Evolutionary conservation across 2,329 filamentous ascomycete species (phyloP), one percentile per base, ranked within the genome.

Genomic region (Fusarium hainanense): DNA sequence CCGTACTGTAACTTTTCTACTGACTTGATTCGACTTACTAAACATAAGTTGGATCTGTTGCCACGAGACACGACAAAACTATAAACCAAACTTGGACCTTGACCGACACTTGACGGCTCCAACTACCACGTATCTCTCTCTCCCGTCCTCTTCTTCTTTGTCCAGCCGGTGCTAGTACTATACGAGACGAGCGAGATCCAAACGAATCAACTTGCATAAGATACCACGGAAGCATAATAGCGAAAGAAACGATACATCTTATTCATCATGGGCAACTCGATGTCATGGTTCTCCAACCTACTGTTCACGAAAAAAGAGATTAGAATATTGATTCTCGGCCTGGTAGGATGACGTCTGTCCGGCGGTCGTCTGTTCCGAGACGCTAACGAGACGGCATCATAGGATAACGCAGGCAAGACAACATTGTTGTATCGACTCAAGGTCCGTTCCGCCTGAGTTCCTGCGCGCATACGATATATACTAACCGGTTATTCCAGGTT

Each of bases 351-450:
- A 69, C 70, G 70, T 68, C 61, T 66, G 30, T 47, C 57, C 42
- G 21, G 54, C 25, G 40, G 46, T 30, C 21, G 30, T 49, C 42
- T 67, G 58, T 25, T 37, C 72, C 67, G 68, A 75, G 57, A 30
- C 54, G 55, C 67, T 73, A 70, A 68, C 56, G 32, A 55, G 51
- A 32, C 56, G 57, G 61, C 23, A 51, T 57, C 34, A 41, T 41
- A 98, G 93, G 96, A 99, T 82, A 98, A 98, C 82, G 96, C 96
- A 49, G 96, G 96, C 80, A 99, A 99, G 85, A 99, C 96, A 44
- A 99, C 96, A 32, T 86, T 99, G 64, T 85, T 99, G 62, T 99
- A 99, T 85, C 92, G 95, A 82, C 85, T 99, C 74, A 98, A 98
- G 91, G 93, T 97, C 63, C 68, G 77, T 46, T 43, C 4, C 21